A percentile compares a stretch with the other conserved stretches of the same genome.
Evolutionary conservation across 768 basidiomycete genomes (phyloP).

Genomic region (Agrocybe pediades): DNA sequence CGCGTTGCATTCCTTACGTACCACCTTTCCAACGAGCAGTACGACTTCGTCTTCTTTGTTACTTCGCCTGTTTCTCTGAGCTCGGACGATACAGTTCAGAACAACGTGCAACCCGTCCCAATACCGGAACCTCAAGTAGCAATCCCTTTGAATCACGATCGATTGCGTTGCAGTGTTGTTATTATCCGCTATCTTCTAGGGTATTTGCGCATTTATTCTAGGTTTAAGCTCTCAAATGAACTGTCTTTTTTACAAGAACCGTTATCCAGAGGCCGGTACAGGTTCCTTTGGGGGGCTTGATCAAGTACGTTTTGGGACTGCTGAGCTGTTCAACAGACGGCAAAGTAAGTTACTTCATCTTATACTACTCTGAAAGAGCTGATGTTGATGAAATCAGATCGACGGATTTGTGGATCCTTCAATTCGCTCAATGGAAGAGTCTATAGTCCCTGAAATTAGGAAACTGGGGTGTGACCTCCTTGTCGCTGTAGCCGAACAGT

Average conservation of each 20-base stretch:
- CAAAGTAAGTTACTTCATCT: constrained; percentile 30
- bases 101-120: constrained; percentile 3
- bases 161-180: constrained; percentile 53
- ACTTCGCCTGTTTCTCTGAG: neutral
- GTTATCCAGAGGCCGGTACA: constrained; percentile 61
- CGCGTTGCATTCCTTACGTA: constrained; percentile 57
- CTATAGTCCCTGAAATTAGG: constrained; percentile 55
- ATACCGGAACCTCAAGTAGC: constrained; percentile 47
- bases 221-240: neutral
- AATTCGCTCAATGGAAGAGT: constrained; percentile 55
- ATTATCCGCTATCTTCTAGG: constrained; percentile 57
- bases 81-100: constrained; percentile 10
- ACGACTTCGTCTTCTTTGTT: constrained; percentile 11
- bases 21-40: constrained; percentile 58
- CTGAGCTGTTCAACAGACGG: constrained; percentile 50
- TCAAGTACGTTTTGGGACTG: constrained; percentile 53
- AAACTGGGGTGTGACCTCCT: constrained; percentile 53
- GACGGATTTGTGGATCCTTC: constrained; percentile 52
- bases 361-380: neutral
- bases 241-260: constrained; percentile 40
- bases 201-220: constrained; percentile 33
- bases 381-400: constrained; percentile 33
- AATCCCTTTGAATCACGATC: constrained; percentile 61
- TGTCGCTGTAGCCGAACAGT: constrained; percentile 51
- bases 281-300: constrained; percentile 67